A percentile compares a stretch with the other conserved stretches of the same genome.
These are phyloP conservation scores for Hirschfeldia incana DNA, from an alignment of 345 rosid species.

Conservation along the genomic window DNA sequence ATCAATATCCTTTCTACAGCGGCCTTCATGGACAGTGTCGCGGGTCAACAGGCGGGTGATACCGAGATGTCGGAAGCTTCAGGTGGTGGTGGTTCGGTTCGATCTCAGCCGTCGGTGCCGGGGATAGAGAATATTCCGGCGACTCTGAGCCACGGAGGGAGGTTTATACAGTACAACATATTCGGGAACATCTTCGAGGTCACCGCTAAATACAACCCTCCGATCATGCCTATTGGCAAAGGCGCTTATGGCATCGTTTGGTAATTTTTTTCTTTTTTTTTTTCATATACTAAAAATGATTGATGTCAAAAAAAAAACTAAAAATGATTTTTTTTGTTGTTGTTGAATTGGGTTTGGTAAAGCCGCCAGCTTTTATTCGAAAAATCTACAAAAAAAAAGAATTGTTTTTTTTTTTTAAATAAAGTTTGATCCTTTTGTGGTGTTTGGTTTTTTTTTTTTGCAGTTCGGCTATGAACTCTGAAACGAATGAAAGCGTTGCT, in stretches of 20 bases:
- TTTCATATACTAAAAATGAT: background rate
- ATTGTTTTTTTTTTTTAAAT: background rate
- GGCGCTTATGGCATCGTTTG: slow-evolving; percentile 99
- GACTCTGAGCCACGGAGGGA: slow-evolving; percentile 84
- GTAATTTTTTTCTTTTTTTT: slow-evolving; percentile 35
- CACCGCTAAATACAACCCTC: slow-evolving; percentile 95
- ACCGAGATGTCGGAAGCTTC: slow-evolving; percentile 75
- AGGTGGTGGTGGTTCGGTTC: slow-evolving; percentile 33
- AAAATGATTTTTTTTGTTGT: background rate
- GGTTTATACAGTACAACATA: slow-evolving; percentile 91
- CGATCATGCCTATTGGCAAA: slow-evolving; percentile 98
- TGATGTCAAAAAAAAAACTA: too few species aligned
- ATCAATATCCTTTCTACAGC: slow-evolving; percentile 12
- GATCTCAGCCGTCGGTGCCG: slow-evolving; percentile 35
- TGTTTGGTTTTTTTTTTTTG: slow-evolving; percentile 3
- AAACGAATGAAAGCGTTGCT: slow-evolving; percentile 85
- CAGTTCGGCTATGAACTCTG: slow-evolving; percentile 92
- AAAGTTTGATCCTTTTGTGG: slow-evolving; percentile 15
- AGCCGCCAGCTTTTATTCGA: slow-evolving; percentile 20
- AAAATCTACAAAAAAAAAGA: background rate
- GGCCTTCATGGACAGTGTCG: slow-evolving; percentile 49
- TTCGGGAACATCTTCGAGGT: slow-evolving; percentile 97
- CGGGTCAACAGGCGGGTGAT: slow-evolving; percentile 58
- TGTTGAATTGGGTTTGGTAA: slow-evolving; percentile 11
- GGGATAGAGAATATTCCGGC: slow-evolving; percentile 85